Conservation (phyloP, 345 rosid genomes). For the Eucalyptus marginata region DNA sequence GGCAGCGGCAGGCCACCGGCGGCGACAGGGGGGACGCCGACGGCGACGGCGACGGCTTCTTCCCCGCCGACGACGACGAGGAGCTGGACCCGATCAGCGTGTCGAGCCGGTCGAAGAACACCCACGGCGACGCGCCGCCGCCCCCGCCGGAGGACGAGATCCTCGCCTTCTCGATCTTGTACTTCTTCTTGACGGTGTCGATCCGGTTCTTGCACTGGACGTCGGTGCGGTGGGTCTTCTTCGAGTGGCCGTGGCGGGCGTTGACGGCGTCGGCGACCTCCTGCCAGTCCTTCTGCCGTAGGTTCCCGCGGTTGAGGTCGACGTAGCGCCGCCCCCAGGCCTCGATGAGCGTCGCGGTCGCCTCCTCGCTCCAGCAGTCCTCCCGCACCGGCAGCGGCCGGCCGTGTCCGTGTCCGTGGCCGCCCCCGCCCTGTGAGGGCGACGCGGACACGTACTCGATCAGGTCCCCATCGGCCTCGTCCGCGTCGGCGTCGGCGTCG, state of each 20-base stretch:
- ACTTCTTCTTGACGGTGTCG: conserved; percentile 95
- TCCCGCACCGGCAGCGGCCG: conserved; percentile 74
- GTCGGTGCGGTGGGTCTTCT: conserved; percentile 90
- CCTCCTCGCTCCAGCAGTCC: conserved; percentile 99
- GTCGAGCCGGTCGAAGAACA: conserved; percentile 73
- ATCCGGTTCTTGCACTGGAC: conserved; percentile 98
- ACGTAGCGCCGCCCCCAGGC: conserved; percentile 91
- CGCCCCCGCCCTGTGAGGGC: neutral
- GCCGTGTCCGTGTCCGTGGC: too few relatives aligned
- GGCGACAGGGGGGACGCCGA: conserved; percentile 17
- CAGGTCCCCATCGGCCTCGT: conserved; percentile 20
- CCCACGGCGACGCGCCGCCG: conserved; percentile 52
- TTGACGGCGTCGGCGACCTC: conserved; percentile 95
- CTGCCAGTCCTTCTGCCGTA: conserved; percentile 99
- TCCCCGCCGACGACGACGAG: neutral
- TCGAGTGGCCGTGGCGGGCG: conserved; percentile 71
- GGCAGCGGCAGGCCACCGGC: conserved; percentile 39
- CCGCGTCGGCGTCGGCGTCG: neutral
- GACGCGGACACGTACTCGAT: conserved; percentile 25
- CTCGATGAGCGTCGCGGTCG: conserved; percentile 85
- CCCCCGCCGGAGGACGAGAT: conserved; percentile 47
- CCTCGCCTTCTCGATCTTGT: conserved; percentile 84
- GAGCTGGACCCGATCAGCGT: conserved; percentile 59
- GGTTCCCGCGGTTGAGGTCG: conserved; percentile 85
- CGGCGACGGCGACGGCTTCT: conserved; percentile 27